These are phyloP conservation scores for Cladosporium oxysporum DNA, from an alignment of 2,329 filamentous ascomycete species.

Conservation along the genomic window DNA sequence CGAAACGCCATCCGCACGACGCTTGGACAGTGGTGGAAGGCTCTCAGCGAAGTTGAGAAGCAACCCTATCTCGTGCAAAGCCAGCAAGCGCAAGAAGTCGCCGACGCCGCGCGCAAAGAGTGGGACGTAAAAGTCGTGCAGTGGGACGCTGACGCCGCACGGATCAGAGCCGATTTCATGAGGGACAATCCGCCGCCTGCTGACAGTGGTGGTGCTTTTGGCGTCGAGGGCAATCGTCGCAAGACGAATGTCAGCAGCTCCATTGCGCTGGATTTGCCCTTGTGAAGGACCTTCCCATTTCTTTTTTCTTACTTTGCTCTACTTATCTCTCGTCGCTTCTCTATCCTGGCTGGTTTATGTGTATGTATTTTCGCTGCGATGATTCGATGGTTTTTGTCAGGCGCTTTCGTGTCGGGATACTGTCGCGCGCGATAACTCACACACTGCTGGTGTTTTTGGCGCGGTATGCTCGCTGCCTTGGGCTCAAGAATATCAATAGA, in stretches of 20 bases:
- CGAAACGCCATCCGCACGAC: conserved; percentile 78
- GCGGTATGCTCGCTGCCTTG: neutral
- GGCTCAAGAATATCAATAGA: neutral
- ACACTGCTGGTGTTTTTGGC: neutral
- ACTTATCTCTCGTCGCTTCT: neutral
- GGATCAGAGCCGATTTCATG: conserved; percentile 47
- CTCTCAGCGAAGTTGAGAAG: conserved; percentile 68
- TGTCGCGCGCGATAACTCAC: neutral
- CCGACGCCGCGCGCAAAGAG: conserved; percentile 58
- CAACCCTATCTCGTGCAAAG: conserved; percentile 77
- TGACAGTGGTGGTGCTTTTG: conserved; percentile 7
- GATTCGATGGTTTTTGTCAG: neutral
- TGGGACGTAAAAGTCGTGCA: conserved; percentile 64
- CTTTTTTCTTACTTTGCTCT: neutral
- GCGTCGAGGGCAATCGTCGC: conserved; percentile 30
- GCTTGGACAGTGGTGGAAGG: conserved; percentile 89
- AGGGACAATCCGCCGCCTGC: conserved; percentile 29
- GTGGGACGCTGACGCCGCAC: conserved; percentile 70
- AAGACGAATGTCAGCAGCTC: conserved; percentile 37
- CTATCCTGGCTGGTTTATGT: neutral
- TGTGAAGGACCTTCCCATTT: neutral
- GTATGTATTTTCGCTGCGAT: neutral
- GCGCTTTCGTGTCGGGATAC: neutral
- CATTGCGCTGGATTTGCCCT: conserved; percentile 31
- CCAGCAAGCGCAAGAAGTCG: conserved; percentile 66